These are phyloP conservation scores for Aspergillus awamori DNA, from an alignment of 2,329 filamentous ascomycete species.

Conservation along the genomic window DNA sequence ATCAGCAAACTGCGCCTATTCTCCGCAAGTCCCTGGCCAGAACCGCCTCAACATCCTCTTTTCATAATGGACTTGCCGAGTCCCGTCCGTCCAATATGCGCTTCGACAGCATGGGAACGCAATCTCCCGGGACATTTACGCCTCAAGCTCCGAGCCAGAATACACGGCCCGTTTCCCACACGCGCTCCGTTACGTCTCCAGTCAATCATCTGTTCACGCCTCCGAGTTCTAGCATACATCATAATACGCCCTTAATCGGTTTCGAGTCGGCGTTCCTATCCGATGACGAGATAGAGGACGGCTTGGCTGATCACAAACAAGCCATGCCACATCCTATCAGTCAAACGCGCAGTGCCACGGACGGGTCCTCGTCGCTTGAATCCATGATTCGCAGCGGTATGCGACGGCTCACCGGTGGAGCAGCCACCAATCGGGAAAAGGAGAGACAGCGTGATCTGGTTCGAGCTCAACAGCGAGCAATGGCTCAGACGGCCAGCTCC, in stretches of 20 bases:
- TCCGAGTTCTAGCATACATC: constrained; percentile 53
- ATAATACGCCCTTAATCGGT: constrained; percentile 51
- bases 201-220: constrained; percentile 54
- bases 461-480: constrained; percentile 46
- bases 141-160: constrained; percentile 37
- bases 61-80: constrained; percentile 88
- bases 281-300: constrained; percentile 76
- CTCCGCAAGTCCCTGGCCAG: constrained; percentile 76
- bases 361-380: constrained; percentile 48
- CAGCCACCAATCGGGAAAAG: constrained; percentile 44
- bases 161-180: constrained; percentile 70
- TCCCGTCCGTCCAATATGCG: constrained; percentile 61
- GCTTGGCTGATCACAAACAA: constrained; percentile 69
- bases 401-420: constrained; percentile 51
- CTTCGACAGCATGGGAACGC: constrained; percentile 51
- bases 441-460: constrained; percentile 50
- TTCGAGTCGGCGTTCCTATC: constrained; percentile 65
- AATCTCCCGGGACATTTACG: constrained; percentile 51
- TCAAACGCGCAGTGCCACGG: constrained; percentile 39
- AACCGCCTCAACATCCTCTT: constrained; percentile 72
- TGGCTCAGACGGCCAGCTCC: constrained; percentile 42
- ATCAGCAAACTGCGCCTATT: constrained; percentile 89
- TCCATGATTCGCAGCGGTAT: constrained; percentile 51
- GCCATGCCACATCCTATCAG: constrained; percentile 25
- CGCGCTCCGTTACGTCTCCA: constrained; percentile 83